Conservation (phyloP, 257 asterid genomes). For the Echites panduratus region DNA sequence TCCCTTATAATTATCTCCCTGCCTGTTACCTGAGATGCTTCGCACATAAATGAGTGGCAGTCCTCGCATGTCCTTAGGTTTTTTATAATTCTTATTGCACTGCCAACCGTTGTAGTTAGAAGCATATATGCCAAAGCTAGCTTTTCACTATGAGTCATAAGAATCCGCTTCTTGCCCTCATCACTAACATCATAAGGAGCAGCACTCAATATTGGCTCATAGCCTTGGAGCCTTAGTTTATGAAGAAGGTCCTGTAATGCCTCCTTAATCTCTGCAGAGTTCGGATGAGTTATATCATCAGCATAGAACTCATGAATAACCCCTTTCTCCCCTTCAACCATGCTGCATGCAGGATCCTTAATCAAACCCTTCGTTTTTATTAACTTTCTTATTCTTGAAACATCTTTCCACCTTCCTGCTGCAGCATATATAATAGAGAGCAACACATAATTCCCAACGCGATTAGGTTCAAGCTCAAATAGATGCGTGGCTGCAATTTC, state of each 20-base stretch:
- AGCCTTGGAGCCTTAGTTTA: slow-evolving; percentile 41
- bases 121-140: slow-evolving; percentile 58
- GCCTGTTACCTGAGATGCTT: slow-evolving; percentile 44
- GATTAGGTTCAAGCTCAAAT: slow-evolving; percentile 61
- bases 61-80: slow-evolving; percentile 85
- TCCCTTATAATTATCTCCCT: slow-evolving; percentile 72
- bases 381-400: slow-evolving; percentile 38
- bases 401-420: slow-evolving; percentile 73
- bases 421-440: slow-evolving; percentile 67
- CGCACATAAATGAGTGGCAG: slow-evolving; percentile 67
- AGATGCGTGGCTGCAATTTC: slow-evolving; percentile 57
- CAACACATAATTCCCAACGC: slow-evolving; percentile 62
- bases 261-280: slow-evolving; percentile 36
- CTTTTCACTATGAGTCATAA: slow-evolving; percentile 75
- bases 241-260: slow-evolving; percentile 30
- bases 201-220: slow-evolving; percentile 42
- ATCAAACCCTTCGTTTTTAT: slow-evolving; percentile 44
- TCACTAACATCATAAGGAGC: slow-evolving; percentile 59
- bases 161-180: slow-evolving; percentile 51
- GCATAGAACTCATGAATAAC: slow-evolving; percentile 62
- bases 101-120: slow-evolving; percentile 27
- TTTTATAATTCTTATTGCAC: slow-evolving; percentile 56
- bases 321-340: slow-evolving; percentile 74
- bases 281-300: slow-evolving; percentile 54
- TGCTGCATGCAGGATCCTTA: slow-evolving; percentile 61